Base-by-base conservation (phyloP, 2,329 filamentous ascomycete genomes). In the Trichoderma guizhouense region DNA sequence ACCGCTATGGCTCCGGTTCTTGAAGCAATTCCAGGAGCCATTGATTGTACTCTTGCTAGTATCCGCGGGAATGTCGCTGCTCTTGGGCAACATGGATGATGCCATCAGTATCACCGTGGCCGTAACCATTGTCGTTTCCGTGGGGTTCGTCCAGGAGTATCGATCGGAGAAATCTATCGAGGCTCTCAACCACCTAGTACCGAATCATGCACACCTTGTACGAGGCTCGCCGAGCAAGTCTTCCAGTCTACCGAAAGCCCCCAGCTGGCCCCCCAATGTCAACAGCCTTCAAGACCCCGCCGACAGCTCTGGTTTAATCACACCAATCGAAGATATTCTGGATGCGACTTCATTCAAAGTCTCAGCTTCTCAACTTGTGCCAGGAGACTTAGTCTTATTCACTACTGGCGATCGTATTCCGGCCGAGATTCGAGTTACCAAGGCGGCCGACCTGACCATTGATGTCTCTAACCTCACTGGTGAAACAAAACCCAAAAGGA, bases 61-160 rank as follows among this genome's bases (percentile, higher is more conserved):
- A 7, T 98, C 96, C 3, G 95, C 96, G 0, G 91, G 88, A 21
- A 92, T 97, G 51, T 98, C 95, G 0, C 89, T 98, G 63, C 82
- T 98, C 57, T 92, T 99, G 81, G 94, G 95, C 66, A 99, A 99
- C 79, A 90, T 91, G 79, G 95, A 98, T 77, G 97, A 99, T 83
- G 95, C 95, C 7, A 84, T 99, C 77, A 98, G 95, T 81, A 99
- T 99, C 78, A 93, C 95, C 0, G 91, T 97, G 36, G 96, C 96
- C 2, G 96, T 99, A 26, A 97, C 95, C 30, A 99, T 99, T 76
- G 96, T 99, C 7, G 95, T 99, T 28, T 92, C 92, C 0, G 96
- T 99, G 55, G 96, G 95, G 2, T 99, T 99, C 77, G 90, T 98
- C 67, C 96, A 99, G 80, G 96, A 99, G 82, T 99, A 99, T 81